Percentiles rank a stretch among this genome's conserved stretches.
Evolutionary conservation across 352 stramenopile species (phyloP).

Genomic region (Globisporangium cylindrosporum): DNA sequence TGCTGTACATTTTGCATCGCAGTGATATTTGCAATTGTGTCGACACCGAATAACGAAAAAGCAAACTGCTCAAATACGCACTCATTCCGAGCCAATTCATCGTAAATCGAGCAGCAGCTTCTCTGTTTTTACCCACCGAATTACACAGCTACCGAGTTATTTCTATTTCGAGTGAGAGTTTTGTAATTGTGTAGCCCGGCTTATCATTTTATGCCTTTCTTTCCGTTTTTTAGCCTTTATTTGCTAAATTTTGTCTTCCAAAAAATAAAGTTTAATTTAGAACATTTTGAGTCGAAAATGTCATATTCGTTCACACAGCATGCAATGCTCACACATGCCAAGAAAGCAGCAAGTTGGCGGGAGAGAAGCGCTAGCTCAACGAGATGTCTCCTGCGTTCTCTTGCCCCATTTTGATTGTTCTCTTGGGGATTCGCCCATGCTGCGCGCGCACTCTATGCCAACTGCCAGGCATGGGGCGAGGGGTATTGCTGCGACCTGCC

Average conservation of each 20-base stretch:
- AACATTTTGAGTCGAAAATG: not conserved
- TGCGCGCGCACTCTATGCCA: not conserved
- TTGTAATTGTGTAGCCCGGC: not conserved
- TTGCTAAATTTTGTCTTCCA: not conserved
- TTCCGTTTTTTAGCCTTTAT: too few species aligned
- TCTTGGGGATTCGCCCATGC: not conserved
- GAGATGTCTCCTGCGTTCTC: slow-evolving; percentile 4
- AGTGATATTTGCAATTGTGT: not conserved
- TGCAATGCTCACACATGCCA: not conserved
- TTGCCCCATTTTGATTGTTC: not conserved
- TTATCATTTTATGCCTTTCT: not conserved
- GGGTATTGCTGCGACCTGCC: not conserved
- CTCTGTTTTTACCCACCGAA: too few species aligned
- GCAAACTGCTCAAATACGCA: not conserved
- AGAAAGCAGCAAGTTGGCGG: not conserved
- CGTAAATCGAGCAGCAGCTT: too few species aligned
- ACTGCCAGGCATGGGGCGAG: not conserved
- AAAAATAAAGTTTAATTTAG: not conserved
- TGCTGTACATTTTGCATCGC: not conserved
- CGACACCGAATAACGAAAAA: not conserved
- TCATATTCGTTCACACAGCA: not conserved
- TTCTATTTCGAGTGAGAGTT: too few species aligned
- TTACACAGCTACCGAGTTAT: too few species aligned
- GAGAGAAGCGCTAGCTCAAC: slow-evolving; percentile 1
- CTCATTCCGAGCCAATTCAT: not conserved